Evolutionary conservation across 139 green algal species (phyloP).

Genomic region (Asterochloris sp.): DNA sequence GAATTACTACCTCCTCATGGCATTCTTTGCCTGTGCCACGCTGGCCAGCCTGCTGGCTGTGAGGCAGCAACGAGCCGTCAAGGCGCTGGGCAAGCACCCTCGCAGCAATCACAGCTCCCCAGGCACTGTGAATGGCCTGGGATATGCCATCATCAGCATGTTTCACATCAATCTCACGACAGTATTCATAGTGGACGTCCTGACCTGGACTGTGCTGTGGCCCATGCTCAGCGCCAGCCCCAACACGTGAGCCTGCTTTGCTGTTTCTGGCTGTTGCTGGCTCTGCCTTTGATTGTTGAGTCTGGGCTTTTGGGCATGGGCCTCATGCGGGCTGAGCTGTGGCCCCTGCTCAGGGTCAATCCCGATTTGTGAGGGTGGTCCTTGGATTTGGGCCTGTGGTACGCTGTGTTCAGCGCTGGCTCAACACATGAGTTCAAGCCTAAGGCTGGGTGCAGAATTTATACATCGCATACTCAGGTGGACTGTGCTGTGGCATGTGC

Average conservation of each 20-base stretch:
- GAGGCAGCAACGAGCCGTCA: neutral
- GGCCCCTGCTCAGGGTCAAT: too few species aligned
- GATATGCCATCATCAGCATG: neutral
- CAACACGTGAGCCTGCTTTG: neutral
- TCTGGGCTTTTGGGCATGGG: too few species aligned
- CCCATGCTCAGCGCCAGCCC: slow-evolving; percentile 9
- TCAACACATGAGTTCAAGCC: too few species aligned
- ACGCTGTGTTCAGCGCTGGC: too few species aligned
- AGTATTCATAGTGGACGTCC: slow-evolving; percentile 12
- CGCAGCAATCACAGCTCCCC: neutral
- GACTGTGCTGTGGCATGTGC: too few species aligned
- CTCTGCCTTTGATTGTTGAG: too few species aligned
- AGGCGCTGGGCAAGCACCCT: neutral
- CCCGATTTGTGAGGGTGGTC: too few species aligned
- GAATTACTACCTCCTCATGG: slow-evolving; percentile 12
- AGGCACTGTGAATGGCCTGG: slow-evolving; percentile 11
- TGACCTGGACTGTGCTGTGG: slow-evolving; percentile 5
- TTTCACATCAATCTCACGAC: slow-evolving; percentile 18
- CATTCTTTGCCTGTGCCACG: slow-evolving; percentile 8
- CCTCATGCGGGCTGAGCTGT: too few species aligned
- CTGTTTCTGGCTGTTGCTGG: too few species aligned
- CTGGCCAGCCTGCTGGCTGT: slow-evolving; percentile 4
- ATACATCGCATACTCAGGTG: too few species aligned
- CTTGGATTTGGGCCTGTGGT: too few species aligned
- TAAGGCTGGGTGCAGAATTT: too few species aligned